These are phyloP conservation scores for Gossypium thurberi DNA, from an alignment of 345 rosid species.

Conservation along the genomic window DNA sequence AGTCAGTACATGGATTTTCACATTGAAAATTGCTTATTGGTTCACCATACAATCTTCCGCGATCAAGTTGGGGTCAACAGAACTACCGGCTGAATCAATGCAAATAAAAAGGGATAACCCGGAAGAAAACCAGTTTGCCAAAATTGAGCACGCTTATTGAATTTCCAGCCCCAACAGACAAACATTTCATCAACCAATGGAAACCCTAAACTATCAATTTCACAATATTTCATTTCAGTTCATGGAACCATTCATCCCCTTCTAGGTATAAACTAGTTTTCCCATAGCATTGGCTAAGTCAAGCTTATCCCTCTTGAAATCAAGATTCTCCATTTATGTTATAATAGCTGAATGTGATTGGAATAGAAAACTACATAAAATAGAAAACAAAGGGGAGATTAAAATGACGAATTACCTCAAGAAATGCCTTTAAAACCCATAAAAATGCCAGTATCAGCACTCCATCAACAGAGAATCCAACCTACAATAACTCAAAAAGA, in stretches of 20 bases:
- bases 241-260: background rate
- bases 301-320: background rate
- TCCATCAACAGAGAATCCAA: slow-evolving; percentile 81
- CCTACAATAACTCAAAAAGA: slow-evolving; percentile 32
- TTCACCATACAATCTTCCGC: too few relatives aligned
- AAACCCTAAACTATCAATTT: background rate
- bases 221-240: background rate
- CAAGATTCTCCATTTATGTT: background rate
- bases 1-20: too few relatives aligned
- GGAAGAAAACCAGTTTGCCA: too few relatives aligned
- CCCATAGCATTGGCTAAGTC: background rate
- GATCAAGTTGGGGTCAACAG: background rate
- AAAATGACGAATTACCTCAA: slow-evolving; percentile 49
- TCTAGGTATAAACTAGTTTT: background rate
- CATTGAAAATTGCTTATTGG: too few relatives aligned
- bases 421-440: slow-evolving; percentile 90
- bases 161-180: background rate
- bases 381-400: background rate
- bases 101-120: background rate
- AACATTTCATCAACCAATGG: background rate
- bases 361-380: too few relatives aligned
- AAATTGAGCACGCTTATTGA: background rate
- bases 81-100: background rate
- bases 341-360: too few relatives aligned
- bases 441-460: slow-evolving; percentile 70